Evolutionary conservation across 176 grass and related monocot species (phyloP), one percentile per base, ranked within the genome.

Genomic region (Ensete glaucum): DNA sequence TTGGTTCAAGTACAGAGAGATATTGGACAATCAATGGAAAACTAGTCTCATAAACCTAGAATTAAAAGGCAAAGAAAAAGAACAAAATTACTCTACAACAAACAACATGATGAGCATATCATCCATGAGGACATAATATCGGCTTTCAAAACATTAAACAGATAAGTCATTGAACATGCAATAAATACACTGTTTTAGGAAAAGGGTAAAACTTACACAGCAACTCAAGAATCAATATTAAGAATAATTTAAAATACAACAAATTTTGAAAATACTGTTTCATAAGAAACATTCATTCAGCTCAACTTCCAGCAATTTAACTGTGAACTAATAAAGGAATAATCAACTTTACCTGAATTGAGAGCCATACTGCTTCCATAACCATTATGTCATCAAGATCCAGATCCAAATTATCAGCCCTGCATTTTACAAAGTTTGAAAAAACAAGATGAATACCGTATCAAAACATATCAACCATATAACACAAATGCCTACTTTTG

Each of bases 301-400:
- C 23, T 57, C 14, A 74, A 57, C 6, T 74, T 57, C 72, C 21
- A 56, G 19, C 10, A 25, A 22, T 22, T 54, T 9, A 71, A 71
- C 67, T 25, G 49, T 60, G 67, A 54, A 73, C 76, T 29, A 53
- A 27, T 43, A 43, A 6, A 43, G 34, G 0, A 43, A 43, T 77
- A 64, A 57, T 63, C 43, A 21, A 67, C 24, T 43, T 84, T 73
- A 99, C 96, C 91, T 99, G 96, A 88, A 95, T 91, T 54, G 96
- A 99, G 54, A 88, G 88, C 86, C 91, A 91, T 78, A 99, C 82
- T n/a, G 96, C 88, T 88, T 99, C 96, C 91, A 89, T 99, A 91
- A 99, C 82, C 96, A 95, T 99, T 85, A 99, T 87, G 24, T 99
- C 86, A 83, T 99, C 96, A 64, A 91, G 72, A 81, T 91, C 88